Evolutionary conservation across 2,329 filamentous ascomycete genomes (phyloP).

Genomic region (Penicillium thymicola): DNA sequence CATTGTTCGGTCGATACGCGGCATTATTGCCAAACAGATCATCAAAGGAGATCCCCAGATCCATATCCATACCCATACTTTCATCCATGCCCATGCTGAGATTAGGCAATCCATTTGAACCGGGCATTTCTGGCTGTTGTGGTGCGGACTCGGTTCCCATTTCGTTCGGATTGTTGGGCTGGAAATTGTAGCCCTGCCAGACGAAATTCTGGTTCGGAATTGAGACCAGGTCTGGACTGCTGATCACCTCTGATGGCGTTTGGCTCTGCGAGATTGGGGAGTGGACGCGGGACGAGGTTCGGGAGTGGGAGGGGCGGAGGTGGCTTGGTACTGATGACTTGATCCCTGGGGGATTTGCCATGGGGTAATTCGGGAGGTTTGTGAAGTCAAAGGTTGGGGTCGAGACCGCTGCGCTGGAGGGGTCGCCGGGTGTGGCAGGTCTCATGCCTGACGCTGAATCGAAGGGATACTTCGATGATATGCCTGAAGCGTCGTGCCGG

Average conservation of each 20-base stretch:
- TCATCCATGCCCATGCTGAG: slow-evolving; percentile 29
- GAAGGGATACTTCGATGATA: slow-evolving; percentile 23
- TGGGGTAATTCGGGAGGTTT: slow-evolving; percentile 27
- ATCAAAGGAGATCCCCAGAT: slow-evolving; percentile 38
- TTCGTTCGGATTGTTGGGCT: slow-evolving; percentile 22
- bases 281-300: slow-evolving; percentile 29
- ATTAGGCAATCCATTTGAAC: slow-evolving; percentile 19
- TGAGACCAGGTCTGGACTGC: slow-evolving; percentile 42
- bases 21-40: slow-evolving; percentile 42
- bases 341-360: slow-evolving; percentile 19
- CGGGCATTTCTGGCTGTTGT: slow-evolving; percentile 22
- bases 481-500: slow-evolving; percentile 27
- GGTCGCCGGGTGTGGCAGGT: slow-evolving; percentile 16
- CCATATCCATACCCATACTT: slow-evolving; percentile 32
- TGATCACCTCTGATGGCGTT: slow-evolving; percentile 33
- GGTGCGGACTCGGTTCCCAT: slow-evolving; percentile 15
- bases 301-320: slow-evolving; percentile 24
- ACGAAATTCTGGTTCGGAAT: slow-evolving; percentile 42
- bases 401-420: slow-evolving; percentile 15
- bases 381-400: slow-evolving; percentile 30
- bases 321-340: slow-evolving; percentile 30
- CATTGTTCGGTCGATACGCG: slow-evolving; percentile 23
- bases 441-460: slow-evolving; percentile 20
- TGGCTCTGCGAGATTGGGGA: slow-evolving; percentile 35
- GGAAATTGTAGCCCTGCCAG: slow-evolving; percentile 41